Evolutionary conservation across 2,329 filamentous ascomycete species (phyloP).

Genomic region (Botrytis medusae): DNA sequence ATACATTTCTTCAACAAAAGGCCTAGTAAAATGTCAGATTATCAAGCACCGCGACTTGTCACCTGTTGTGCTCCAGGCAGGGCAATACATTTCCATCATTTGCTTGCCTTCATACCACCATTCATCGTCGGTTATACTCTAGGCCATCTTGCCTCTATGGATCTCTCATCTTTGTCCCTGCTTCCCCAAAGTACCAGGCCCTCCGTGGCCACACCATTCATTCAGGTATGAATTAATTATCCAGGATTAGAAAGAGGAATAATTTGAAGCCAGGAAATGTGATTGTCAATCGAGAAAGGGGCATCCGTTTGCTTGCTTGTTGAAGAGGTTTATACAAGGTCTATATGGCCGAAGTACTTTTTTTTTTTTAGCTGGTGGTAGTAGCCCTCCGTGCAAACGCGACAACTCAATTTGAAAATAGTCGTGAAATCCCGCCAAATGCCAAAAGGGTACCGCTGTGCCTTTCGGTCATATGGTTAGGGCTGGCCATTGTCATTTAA

Average conservation of each 20-base stretch:
- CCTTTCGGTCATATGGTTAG: not conserved
- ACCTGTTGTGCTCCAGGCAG: not conserved
- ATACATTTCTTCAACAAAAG: not conserved
- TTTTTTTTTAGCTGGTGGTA: not conserved
- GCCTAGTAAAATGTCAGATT: not conserved
- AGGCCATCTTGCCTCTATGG: not conserved
- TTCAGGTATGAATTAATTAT: not conserved
- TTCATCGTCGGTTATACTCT: not conserved
- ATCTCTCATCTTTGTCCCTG: too few species aligned
- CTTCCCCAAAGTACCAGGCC: not conserved
- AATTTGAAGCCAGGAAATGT: not conserved
- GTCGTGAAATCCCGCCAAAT: not conserved
- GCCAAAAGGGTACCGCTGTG: not conserved
- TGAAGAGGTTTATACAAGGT: not conserved
- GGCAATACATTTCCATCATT: not conserved
- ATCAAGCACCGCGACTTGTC: not conserved
- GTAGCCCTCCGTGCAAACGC: not conserved
- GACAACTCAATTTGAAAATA: not conserved
- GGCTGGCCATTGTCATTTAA: not conserved
- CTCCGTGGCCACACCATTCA: not conserved
- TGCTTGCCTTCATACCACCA: not conserved
- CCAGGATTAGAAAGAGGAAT: too few species aligned
- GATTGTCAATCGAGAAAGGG: not conserved
- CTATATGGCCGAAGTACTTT: not conserved
- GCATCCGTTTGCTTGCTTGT: too few species aligned